Base-by-base conservation (phyloP, 148 eudicot genomes). In the Dianthus caryophyllus region DNA sequence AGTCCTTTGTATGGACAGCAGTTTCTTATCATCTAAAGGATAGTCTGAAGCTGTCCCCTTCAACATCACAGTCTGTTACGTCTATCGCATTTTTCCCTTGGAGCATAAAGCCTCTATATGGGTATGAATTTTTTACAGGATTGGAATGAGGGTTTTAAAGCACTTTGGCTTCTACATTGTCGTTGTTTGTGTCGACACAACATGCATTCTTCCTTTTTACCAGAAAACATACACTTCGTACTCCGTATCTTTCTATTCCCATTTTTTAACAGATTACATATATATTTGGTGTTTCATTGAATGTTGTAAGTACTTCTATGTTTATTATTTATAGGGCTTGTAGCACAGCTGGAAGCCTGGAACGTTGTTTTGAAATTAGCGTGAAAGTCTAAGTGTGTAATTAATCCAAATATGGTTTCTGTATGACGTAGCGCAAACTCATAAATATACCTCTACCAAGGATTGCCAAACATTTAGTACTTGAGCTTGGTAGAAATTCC, bases 1-100 rank as follows among this genome's bases (percentile, higher is more conserved):
- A 95, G 79, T 90, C 97, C 38, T 93, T 93, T 73, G 98, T 88
- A 15, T 90, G 97, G 98, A 90, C 98, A 69, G 90, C 97, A 50
- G 96, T 90, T 69, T 87, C 95, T 39, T 93, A 89, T 76, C 96
- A 85, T 78, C 83, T 90, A 57, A 90, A 93, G 88, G 98, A 93
- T 66, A 69, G 70, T 65, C 83, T 93, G 51, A 77, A 86, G 71
- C 67, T 90, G 74, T 87, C 98, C 58, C 97, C 98, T 56, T 83
- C 98, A 56, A 84, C 91, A 43, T 93, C 98, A 24, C 98, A 93
- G 65, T 86, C 86, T 72, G 92, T 90, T 64, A 74, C 91, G 65
- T 87, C 97, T 27, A 74, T 89, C 63, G 95, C 91, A 69, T 93
- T 93, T 82, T 88, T 93, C 70, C 97, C 97, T 17, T 93, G 98